Evolutionary conservation across 2,329 filamentous ascomycete species (phyloP), one percentile per base, ranked within the genome.

Genomic region (Claviceps purpurea): DNA sequence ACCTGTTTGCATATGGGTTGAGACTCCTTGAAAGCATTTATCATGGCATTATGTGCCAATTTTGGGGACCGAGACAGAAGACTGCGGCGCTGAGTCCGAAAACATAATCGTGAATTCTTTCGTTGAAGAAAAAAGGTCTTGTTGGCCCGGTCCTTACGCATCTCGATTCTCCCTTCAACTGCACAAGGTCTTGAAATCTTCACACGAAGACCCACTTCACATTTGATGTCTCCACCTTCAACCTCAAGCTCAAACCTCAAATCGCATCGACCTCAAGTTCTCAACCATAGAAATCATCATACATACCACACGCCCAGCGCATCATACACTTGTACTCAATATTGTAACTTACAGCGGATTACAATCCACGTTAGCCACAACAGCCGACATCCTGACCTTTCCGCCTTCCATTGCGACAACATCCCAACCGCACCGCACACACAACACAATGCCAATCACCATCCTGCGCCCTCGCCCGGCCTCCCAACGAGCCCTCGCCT

Each of bases 391-490:
- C 8, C 26, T 30, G 26, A 30, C 30, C 10, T 4, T 30, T 30
- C 30, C 30, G 30, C 30, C 30, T 4, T 30, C 4, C 30, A 30
- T 11, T 30, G 30, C 30, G 30, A 11, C 30, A 30, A 11, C 30
- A 30, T 3, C 2, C 30, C 30, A 30, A 30, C 10, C 30, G 30
- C 30, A 30, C 11, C 13, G 41, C 20, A 43, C 6, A 18, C 41
- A 14, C 11, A 43, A 11, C 50, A 42, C 43, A 24, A 75, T 75
- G 73, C 70, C 73, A 60, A 74, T 75, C 64, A 73, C 71, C 59
- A 75, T 75, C 55, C 66, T 70, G 52, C 68, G 65, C 49, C 73
- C 72, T 34, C 64, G 65, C 56, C 64, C 68, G 47, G 62, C 60
- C 34, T 56, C 64, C 30, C 60, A 58, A 51, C 55, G 50, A 45